Evolutionary conservation across 1,284 basidiomycete genomes (phyloP).

Genomic region (Pholiota adiposa): DNA sequence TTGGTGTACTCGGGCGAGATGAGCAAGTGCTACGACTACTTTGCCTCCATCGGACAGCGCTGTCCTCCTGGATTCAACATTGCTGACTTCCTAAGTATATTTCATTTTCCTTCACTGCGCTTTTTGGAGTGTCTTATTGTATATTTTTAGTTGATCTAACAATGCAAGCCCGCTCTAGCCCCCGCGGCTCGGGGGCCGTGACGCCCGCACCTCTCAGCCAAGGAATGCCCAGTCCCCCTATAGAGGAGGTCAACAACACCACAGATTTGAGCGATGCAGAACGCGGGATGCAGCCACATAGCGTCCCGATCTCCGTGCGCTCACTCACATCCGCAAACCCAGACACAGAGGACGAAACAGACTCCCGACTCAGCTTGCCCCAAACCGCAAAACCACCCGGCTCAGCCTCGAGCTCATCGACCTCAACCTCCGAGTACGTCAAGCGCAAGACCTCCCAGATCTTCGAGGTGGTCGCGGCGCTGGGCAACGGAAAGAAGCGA

Average conservation of each 20-base stretch:
- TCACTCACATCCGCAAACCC: slow-evolving; percentile 35
- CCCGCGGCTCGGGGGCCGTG: slow-evolving; percentile 24
- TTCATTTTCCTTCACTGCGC: slow-evolving; percentile 32
- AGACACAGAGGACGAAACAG: slow-evolving; percentile 51
- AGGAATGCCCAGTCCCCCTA: not conserved
- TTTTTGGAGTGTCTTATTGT: not conserved
- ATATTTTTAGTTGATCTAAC: slow-evolving; percentile 73
- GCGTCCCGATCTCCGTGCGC: slow-evolving; percentile 40
- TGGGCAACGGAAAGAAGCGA: slow-evolving; percentile 34
- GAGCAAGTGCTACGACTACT: slow-evolving; percentile 78
- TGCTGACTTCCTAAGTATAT: slow-evolving; percentile 90
- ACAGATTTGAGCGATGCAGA: slow-evolving; percentile 67
- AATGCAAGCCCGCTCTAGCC: slow-evolving; percentile 69
- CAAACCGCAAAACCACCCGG: not conserved
- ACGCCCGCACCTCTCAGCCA: slow-evolving; percentile 8
- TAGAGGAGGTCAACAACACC: not conserved
- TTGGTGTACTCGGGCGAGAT: slow-evolving; percentile 85
- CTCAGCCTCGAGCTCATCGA: slow-evolving; percentile 43
- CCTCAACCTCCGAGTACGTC: slow-evolving; percentile 59
- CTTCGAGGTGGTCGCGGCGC: slow-evolving; percentile 58
- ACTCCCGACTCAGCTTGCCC: slow-evolving; percentile 40
- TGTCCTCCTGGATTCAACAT: slow-evolving; percentile 98
- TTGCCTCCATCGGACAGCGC: slow-evolving; percentile 76
- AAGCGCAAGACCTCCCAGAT: slow-evolving; percentile 80
- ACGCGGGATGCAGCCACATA: slow-evolving; percentile 44